Evolutionary conservation across 1,284 basidiomycete genomes (phyloP), one percentile per base, ranked within the genome.

Genomic region (Chondrostereum purpureum): DNA sequence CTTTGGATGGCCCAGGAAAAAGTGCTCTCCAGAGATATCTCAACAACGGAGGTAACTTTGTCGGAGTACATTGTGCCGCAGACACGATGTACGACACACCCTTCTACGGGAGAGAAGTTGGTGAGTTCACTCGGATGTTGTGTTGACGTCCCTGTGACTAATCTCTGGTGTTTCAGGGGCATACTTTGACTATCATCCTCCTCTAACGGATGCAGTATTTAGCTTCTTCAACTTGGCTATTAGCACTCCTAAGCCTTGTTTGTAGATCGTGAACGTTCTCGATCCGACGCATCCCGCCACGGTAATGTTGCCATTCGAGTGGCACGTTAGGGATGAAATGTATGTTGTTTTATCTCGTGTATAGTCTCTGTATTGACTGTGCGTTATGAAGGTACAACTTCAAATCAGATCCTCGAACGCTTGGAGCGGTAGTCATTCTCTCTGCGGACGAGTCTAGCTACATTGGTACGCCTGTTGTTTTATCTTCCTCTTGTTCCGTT

Each of bases 151-250:
- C 27, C 23, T 27, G 19, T 17, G n/a, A 21, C 22, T n/a, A 11
- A 36, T 39, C 20, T n/a, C 14, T 8, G 20, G 2, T 13, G 12
- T 17, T 35, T 1, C 51, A 67, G 81, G 83, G 12, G 80, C 86
- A 2, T 74, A 72, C 49, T 89, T 90, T 55, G 84, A 88, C 60
- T 87, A 87, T 59, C 86, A 91, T 56, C 79, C 87, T 0, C 66
- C 63, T 5, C 59, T 89, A 5, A 78, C 82, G 58, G 71, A 77
- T 49, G 80, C 78, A 24, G 78, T 80, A 49, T n/a, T n/a, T n/a
- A 45, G 72, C 44, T 14, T 43, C 4, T 39, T 2, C 3, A 16
- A 4, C 31, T 36, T 19, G 14, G 8, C 36, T 20, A n/a, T 40
- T 38, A 22, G 43, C 31, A 31, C 11, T 22, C 5, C 36, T 3